Evolutionary conservation across 1,139 yeast genomes (phyloP).

Genomic region (Arxiozyma slooffiae): DNA sequence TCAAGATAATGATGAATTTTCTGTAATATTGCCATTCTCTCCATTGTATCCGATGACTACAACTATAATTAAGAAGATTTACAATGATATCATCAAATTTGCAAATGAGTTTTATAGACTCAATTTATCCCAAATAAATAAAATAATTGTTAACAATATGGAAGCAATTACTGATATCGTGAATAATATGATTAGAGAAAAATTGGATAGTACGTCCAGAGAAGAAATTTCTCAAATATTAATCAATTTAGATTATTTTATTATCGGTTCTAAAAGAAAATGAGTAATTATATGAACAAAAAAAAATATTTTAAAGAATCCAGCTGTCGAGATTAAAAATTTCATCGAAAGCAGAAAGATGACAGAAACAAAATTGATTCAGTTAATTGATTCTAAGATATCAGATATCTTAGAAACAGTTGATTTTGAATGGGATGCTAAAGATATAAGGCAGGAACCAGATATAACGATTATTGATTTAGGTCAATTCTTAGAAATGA

Average conservation of each 20-base stretch:
- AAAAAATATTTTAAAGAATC: slow-evolving; percentile 36
- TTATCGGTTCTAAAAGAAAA: slow-evolving; percentile 42
- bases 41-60: slow-evolving; percentile 82
- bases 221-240: slow-evolving; percentile 86
- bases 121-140: slow-evolving; percentile 42
- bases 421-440: slow-evolving; percentile 72
- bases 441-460: slow-evolving; percentile 48
- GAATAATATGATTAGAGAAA: slow-evolving; percentile 53
- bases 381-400: slow-evolving; percentile 69
- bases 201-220: slow-evolving; percentile 64
- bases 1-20: slow-evolving; percentile 36
- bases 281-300: slow-evolving; percentile 35
- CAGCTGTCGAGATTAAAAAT: slow-evolving; percentile 47
- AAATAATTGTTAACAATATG: slow-evolving; percentile 48
- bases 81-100: slow-evolving; percentile 54
- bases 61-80: slow-evolving; percentile 56
- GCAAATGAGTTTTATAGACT: slow-evolving; percentile 49
- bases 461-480: slow-evolving; percentile 71
- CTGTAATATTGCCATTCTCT: slow-evolving; percentile 79
- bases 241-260: slow-evolving; percentile 79
- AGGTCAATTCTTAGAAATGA: slow-evolving; percentile 77
- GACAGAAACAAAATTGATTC: slow-evolving; percentile 76
- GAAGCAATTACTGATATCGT: slow-evolving; percentile 66
- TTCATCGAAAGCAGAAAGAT: slow-evolving; percentile 56
- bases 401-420: slow-evolving; percentile 74